A percentile compares a stretch with the other conserved stretches of the same genome.
phyloP scores from a whole-genome alignment of 2,329 filamentous ascomycete species.

The Lachnellula arida region DNA sequence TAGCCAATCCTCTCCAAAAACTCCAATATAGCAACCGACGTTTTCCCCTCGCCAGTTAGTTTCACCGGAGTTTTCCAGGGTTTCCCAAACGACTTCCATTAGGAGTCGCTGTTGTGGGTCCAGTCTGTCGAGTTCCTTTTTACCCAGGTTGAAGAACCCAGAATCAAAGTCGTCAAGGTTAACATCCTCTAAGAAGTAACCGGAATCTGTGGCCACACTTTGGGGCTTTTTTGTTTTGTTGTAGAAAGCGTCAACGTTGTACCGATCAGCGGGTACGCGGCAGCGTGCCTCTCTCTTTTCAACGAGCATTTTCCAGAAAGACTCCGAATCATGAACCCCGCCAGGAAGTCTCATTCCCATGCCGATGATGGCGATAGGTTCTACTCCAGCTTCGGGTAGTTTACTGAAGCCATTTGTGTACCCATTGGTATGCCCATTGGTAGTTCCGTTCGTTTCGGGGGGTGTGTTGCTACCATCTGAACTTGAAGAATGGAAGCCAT shows the following conservation, averaged over 20 bases:
- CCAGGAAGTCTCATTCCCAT: constrained; percentile 32
- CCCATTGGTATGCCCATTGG: background rate
- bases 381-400: background rate
- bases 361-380: constrained; percentile 13
- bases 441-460: background rate
- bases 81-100: constrained; percentile 27
- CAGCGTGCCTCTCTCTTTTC: constrained; percentile 3
- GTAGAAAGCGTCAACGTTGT: constrained; percentile 12
- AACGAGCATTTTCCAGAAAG: constrained; percentile 9
- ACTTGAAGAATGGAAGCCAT: background rate
- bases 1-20: constrained; percentile 9
- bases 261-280: constrained; percentile 4
- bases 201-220: constrained; percentile 3
- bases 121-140: constrained; percentile 8
- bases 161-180: constrained; percentile 13
- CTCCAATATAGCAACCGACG: constrained; percentile 14
- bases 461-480: background rate
- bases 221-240: constrained; percentile 1
- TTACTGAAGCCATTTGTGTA: background rate
- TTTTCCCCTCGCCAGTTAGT: constrained; percentile 12
- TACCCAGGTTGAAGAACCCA: constrained; percentile 13
- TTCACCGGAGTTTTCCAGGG: constrained; percentile 24
- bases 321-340: constrained; percentile 2
- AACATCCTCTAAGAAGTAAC: constrained; percentile 15
- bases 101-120: constrained; percentile 28